Evolutionary conservation across 2,329 filamentous ascomycete genomes (phyloP).

Genomic region (Cytospora piceicola): DNA sequence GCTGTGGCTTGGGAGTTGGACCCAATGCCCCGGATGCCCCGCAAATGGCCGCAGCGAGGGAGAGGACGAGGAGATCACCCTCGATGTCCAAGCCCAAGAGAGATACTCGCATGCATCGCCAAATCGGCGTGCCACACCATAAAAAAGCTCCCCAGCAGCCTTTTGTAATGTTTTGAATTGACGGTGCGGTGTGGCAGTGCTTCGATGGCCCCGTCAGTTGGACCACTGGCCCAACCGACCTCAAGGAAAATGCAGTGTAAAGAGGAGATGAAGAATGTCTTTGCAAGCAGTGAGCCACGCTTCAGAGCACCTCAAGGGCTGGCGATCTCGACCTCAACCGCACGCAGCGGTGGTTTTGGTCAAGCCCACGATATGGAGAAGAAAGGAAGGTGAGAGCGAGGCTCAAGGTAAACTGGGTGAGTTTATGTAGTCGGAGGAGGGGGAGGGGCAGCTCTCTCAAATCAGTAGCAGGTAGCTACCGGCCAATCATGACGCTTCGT

Average conservation of each 20-base stretch:
- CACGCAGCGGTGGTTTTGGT: conserved; percentile 4
- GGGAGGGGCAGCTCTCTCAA: not conserved
- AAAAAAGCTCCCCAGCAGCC: conserved; percentile 17
- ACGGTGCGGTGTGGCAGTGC: conserved; percentile 11
- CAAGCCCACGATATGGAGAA: conserved; percentile 1
- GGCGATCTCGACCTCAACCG: conserved; percentile 8
- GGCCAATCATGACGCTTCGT: not conserved
- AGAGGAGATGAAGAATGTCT: conserved; percentile 19
- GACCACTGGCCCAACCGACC: not conserved
- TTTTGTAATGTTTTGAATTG: too few relatives aligned
- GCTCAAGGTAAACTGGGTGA: too few relatives aligned
- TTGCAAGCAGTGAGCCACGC: conserved; percentile 23
- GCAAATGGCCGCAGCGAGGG: conserved; percentile 17
- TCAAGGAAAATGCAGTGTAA: conserved; percentile 6
- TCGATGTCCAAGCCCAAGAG: not conserved
- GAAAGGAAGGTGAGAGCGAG: not conserved
- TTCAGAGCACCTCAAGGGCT: conserved; percentile 20
- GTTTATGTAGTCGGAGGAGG: not conserved
- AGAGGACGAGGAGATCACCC: conserved; percentile 1
- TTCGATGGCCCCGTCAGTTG: conserved; percentile 18
- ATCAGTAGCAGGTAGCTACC: not conserved
- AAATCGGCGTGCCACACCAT: conserved; percentile 21
- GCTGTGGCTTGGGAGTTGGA: conserved; percentile 20
- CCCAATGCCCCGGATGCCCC: conserved; percentile 22
- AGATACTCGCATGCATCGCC: conserved; percentile 19